Percentiles rank a stretch among this genome's conserved stretches.
phyloP scores from a whole-genome alignment of 2,329 filamentous ascomycete genomes.

The Camptophora hylomeconis region DNA sequence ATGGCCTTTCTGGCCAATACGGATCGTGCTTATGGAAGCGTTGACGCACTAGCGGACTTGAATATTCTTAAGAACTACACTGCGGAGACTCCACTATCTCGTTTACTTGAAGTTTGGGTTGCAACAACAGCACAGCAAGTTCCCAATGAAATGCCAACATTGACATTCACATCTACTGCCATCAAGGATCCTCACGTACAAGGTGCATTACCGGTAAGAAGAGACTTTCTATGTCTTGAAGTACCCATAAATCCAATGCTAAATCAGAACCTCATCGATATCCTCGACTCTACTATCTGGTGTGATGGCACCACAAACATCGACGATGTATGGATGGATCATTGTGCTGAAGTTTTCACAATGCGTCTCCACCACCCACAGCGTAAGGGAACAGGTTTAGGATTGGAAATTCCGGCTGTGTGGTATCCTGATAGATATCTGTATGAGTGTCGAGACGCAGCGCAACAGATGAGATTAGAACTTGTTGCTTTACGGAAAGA shows the following conservation, averaged over 20 bases:
- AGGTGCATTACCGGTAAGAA: constrained; percentile 18
- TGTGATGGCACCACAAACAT: no score
- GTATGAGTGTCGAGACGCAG: constrained; percentile 34
- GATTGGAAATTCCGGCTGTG: constrained; percentile 35
- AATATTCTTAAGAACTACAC: constrained; percentile 23
- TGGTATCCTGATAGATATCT: constrained; percentile 51
- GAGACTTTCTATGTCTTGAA: constrained; percentile 27
- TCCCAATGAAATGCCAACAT: constrained; percentile 28
- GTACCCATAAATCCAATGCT: constrained; percentile 25
- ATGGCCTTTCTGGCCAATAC: constrained; percentile 49
- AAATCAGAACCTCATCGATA: no score
- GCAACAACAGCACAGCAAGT: constrained; percentile 29
- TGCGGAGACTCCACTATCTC: constrained; percentile 20
- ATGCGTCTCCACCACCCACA: constrained; percentile 30
- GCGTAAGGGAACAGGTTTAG: constrained; percentile 20
- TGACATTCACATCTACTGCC: constrained; percentile 34
- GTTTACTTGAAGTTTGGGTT: constrained; percentile 39
- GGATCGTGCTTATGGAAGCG: constrained; percentile 45
- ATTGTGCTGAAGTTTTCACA: constrained; percentile 42
- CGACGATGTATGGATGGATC: constrained; percentile 35
- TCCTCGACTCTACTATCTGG: no score
- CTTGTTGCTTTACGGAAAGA: constrained; percentile 19
- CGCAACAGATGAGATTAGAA: constrained; percentile 32
- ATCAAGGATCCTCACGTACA: constrained; percentile 21
- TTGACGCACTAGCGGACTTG: constrained; percentile 35